Conservation (phyloP, 306 rosid species). For the Comarum palustre region DNA sequence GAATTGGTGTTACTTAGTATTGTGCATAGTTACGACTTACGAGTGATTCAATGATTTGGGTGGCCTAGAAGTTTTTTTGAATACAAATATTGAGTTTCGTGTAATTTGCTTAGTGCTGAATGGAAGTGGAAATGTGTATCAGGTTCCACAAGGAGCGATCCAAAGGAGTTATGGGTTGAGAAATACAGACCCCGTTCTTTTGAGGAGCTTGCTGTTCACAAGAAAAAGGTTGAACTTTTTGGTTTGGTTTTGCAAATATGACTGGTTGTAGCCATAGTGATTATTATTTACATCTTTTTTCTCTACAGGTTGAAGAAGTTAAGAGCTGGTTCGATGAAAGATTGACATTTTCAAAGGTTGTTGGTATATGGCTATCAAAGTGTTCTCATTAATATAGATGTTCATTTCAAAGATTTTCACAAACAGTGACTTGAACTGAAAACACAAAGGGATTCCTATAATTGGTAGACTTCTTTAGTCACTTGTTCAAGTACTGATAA, state of each 20-base stretch:
- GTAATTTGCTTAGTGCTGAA: constrained; percentile 10
- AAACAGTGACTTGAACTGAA: constrained; percentile 1
- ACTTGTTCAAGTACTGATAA: neutral
- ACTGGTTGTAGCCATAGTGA: constrained; percentile 9
- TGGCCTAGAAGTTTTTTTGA: neutral
- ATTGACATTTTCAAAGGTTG: constrained; percentile 65
- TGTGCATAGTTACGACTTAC: neutral
- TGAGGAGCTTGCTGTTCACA: constrained; percentile 86
- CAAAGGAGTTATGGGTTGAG: constrained; percentile 71
- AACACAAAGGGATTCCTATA: neutral
- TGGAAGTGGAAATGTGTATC: constrained; percentile 27
- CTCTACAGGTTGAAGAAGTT: constrained; percentile 72
- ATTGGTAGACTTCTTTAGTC: neutral
- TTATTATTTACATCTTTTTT: neutral
- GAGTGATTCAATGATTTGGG: neutral
- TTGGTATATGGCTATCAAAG: neutral
- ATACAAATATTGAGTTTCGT: neutral
- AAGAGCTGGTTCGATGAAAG: constrained; percentile 77
- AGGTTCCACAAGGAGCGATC: constrained; percentile 44
- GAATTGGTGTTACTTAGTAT: neutral
- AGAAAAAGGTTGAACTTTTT: constrained; percentile 61
- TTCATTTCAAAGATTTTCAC: no score
- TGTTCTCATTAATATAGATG: neutral
- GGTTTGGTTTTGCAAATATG: constrained; percentile 22
- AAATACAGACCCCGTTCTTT: constrained; percentile 68